Evolutionary conservation across 192 early-diverging fungal species (phyloP), one percentile per base, ranked within the genome.

Genomic region (Backusella sp.): DNA sequence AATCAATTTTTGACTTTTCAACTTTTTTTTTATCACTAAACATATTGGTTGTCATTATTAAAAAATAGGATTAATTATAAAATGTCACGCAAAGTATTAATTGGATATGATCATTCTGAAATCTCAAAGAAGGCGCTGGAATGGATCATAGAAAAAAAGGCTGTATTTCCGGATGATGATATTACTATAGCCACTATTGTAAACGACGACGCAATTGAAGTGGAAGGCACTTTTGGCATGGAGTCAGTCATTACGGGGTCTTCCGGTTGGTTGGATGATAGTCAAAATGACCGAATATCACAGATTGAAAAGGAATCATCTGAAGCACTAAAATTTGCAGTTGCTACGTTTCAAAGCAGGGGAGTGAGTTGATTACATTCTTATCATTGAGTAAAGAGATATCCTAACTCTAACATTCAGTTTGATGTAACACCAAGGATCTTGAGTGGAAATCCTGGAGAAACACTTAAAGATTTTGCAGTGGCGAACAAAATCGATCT

Each of bases 41-140:
- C n/a, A 21, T 14, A 28, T 7, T 62, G 12, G 15, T 4, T 26
- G 3, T 62, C 11, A 11, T 28, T 62, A 28, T 62, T 62, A 28
- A 26, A 62, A 4, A 12, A 62, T 26, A 62, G 26, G 11, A 7
- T 62, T 9, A 28, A 28, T 14, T 23, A 1, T 12, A 62, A 62
- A 28, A 62, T 62, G 56, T 28, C 56, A 62, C 71, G 76, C 19
- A 72, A 41, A 23, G 53, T 77, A n/a, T 28, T 77, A n/a, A 36
- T 77, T 39, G 59, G 70, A 23, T 77, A 77, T 30, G 76, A 77
- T 59, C 66, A 73, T 30, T 73, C 70, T 0, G 59, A 39, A 15
- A 32, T 46, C 23, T 66, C 76, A 35, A 72, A 66, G 14, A 15
- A 62, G n/a, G 71, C 71, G 6, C 52, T 77, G 28, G 39, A 77